Evolutionary conservation across 1,284 basidiomycete genomes (phyloP), one percentile per base, ranked within the genome.

Genomic region (Ceratobasidium sp.): DNA sequence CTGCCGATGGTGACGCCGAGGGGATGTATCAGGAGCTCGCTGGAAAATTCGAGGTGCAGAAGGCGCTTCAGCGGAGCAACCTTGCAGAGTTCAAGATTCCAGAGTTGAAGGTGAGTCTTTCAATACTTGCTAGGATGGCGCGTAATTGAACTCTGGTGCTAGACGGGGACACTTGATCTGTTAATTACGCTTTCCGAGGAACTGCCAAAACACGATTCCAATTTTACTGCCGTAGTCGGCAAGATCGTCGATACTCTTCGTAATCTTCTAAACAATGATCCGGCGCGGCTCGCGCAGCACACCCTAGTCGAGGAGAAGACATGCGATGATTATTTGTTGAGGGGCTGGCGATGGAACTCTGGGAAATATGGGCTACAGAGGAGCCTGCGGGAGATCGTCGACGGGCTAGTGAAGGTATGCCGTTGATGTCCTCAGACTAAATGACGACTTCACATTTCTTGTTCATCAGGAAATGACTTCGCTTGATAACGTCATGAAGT

Each of bases 201-300:
- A 69, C 87, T 99, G 56, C 94, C 96, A 16, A 98, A 98, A 84
- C 89, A 93, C 76, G 98, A 99, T 79, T 81, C 87, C n/a, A 88
- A 88, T 84, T 96, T 98, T 84, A 98, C 94, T 2, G 85, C 88
- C 27, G 90, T 91, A 13, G 92, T 97, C 75, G 93, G 93, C 76
- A 98, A 98, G 86, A 92, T 93, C 29, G 94, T 98, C 75, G 98
- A 99, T 80, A 96, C 95, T 0, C 87, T 98, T 64, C 92, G 96
- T 61, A 94, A 92, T 77, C 87, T 99, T 71, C 84, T 97, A 71
- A 96, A 95, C 80, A 96, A 98, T 79, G 95, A 98, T 80, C 88
- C 92, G 11, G 81, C 86, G 53, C 95, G 95, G 81, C 87, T 98
- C 43, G 84, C 88, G 24, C 93, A 95, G 81, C 95, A 98, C 80